Percentiles rank a stretch among this genome's conserved stretches.
Conservation (phyloP, 1,139 yeast genomes). For the Geotrichum histeridarum region DNA sequence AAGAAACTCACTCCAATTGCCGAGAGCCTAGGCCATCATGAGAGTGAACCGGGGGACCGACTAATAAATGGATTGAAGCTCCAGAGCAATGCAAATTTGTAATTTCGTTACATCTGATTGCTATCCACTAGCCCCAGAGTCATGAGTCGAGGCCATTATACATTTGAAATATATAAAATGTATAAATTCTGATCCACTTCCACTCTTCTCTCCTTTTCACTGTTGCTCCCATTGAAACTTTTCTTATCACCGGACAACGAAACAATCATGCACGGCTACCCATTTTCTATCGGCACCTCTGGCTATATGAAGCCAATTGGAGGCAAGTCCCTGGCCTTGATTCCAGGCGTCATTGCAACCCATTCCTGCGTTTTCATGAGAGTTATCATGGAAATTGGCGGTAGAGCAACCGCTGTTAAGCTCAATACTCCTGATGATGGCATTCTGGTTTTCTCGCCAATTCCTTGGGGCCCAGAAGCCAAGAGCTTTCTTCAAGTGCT, state of each 20-base stretch:
- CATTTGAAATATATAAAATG: neutral
- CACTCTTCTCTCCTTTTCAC: neutral
- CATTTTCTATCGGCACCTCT: slow-evolving; percentile 13
- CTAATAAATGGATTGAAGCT: too few relatives aligned
- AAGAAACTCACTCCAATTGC: too few relatives aligned
- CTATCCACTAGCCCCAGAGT: too few relatives aligned
- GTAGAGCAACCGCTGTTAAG: slow-evolving; percentile 50
- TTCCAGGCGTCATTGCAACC: slow-evolving; percentile 44
- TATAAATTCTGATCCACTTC: neutral
- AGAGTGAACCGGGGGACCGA: too few relatives aligned
- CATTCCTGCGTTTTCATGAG: slow-evolving; percentile 39
- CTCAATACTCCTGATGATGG: slow-evolving; percentile 25
- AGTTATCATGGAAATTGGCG: slow-evolving; percentile 49
- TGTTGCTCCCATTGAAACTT: neutral
- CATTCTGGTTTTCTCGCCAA: slow-evolving; percentile 54
- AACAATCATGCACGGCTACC: slow-evolving; percentile 17
- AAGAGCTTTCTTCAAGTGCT: slow-evolving; percentile 43
- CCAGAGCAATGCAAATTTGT: too few relatives aligned
- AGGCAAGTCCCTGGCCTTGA: slow-evolving; percentile 45
- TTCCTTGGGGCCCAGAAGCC: slow-evolving; percentile 49
- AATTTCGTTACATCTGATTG: too few relatives aligned
- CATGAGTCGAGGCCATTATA: neutral
- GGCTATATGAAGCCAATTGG: slow-evolving; percentile 35
- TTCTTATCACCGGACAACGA: too few relatives aligned
- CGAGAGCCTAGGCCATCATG: too few relatives aligned